Conservation (phyloP, 225 moss, liverwort and hornwort species). For the Polytrichum commune region DNA sequence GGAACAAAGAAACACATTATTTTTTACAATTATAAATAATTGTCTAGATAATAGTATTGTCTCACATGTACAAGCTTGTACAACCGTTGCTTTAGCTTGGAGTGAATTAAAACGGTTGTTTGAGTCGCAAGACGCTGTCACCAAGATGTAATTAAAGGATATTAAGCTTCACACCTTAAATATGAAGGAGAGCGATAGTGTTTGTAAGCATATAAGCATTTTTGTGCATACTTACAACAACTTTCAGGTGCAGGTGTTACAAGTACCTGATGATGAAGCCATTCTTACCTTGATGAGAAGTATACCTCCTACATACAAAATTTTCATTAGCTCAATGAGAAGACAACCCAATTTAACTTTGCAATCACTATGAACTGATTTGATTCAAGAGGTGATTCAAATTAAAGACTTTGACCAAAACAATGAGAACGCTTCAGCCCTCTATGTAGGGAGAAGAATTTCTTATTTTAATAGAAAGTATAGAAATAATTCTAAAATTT, state of each 20-base stretch:
- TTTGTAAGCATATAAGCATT: not conserved
- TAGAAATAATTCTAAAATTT: not conserved
- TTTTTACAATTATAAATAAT: not conserved
- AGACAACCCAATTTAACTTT: conserved; percentile 6
- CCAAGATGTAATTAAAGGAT: conserved; percentile 15
- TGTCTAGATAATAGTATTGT: not conserved
- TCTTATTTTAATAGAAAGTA: not conserved
- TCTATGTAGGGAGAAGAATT: not conserved
- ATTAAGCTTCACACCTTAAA: conserved; percentile 10
- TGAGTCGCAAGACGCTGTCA: conserved; percentile 2
- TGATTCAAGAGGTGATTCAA: conserved; percentile 1
- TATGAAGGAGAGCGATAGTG: conserved; percentile 10
- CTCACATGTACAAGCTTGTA: conserved; percentile 17
- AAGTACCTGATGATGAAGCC: not conserved
- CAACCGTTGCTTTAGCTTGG: conserved; percentile 4
- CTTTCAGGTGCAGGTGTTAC: not conserved
- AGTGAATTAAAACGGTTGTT: conserved; percentile 10
- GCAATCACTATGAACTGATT: not conserved
- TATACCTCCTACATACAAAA: not conserved
- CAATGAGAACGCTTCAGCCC: not conserved
- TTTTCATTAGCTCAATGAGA: conserved; percentile 2
- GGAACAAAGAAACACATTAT: not conserved
- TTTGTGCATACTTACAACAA: conserved; percentile 1
- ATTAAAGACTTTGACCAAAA: not conserved
- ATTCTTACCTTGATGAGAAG: conserved; percentile 6